Evolutionary conservation across 1,139 yeast genomes (phyloP).

Genomic region (Meyerozyma carpophila): DNA sequence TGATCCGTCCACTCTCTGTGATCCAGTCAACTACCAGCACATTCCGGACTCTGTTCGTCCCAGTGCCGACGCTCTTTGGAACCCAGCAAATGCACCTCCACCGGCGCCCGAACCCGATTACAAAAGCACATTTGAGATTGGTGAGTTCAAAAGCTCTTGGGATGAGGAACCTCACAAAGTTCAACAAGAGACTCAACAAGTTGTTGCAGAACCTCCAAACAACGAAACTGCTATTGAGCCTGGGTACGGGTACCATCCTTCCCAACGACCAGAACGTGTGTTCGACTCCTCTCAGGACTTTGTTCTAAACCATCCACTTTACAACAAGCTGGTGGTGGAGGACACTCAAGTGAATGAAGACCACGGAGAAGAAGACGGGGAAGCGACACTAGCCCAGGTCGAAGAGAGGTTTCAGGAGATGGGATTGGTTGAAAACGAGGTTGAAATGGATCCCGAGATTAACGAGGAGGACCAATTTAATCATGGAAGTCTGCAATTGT

Average conservation of each 20-base stretch:
- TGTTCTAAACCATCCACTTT: not conserved
- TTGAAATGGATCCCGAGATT: slow-evolving; percentile 8
- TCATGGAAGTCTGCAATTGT: slow-evolving; percentile 17
- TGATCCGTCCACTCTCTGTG: slow-evolving; percentile 18
- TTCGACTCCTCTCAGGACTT: not conserved
- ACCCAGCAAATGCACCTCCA: slow-evolving; percentile 35
- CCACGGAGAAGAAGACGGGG: slow-evolving; percentile 2
- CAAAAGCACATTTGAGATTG: slow-evolving; percentile 9
- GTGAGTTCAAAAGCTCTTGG: slow-evolving; percentile 16
- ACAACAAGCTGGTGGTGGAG: not conserved
- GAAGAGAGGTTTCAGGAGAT: slow-evolving; percentile 10
- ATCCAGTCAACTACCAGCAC: slow-evolving; percentile 26
- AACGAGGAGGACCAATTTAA: not conserved
- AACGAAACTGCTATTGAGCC: not conserved
- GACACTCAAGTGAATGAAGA: not conserved
- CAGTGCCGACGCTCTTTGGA: slow-evolving; percentile 33
- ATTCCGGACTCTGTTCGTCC: slow-evolving; percentile 14
- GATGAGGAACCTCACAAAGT: slow-evolving; percentile 6
- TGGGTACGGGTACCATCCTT: not conserved
- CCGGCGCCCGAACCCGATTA: slow-evolving; percentile 11
- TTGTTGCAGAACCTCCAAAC: not conserved
- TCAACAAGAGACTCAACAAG: slow-evolving; percentile 1
- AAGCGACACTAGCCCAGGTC: not conserved
- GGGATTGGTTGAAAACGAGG: slow-evolving; percentile 9
- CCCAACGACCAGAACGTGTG: not conserved